phyloP scores from a whole-genome alignment of 192 early-diverging fungal genomes.

The Podila clonocystis region DNA sequence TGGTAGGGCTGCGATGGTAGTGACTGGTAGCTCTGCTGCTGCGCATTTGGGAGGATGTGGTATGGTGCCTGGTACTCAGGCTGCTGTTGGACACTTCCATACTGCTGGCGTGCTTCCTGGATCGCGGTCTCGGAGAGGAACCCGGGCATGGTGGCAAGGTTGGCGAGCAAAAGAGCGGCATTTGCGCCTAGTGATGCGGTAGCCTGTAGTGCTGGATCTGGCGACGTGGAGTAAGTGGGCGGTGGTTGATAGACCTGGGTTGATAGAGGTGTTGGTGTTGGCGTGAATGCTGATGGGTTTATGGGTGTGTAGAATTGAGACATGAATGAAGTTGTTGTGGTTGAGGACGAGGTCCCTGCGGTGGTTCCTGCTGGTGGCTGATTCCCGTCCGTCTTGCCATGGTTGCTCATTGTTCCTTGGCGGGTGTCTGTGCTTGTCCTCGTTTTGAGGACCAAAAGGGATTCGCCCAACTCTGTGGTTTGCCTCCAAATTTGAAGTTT shows the following conservation, averaged over 20 bases:
- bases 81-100: conserved; percentile 1
- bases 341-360: too few species aligned
- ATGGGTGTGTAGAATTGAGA: conserved; percentile 43
- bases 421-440: too few species aligned
- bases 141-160: conserved; percentile 31
- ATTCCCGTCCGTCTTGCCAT: too few species aligned
- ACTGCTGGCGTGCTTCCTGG: conserved; percentile 33
- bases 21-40: neutral
- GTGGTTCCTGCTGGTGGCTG: too few species aligned
- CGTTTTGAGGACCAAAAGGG: too few species aligned
- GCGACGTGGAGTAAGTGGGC: neutral
- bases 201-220: neutral
- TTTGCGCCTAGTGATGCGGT: conserved; percentile 8
- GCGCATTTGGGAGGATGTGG: neutral
- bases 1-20: neutral
- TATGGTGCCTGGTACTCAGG: neutral
- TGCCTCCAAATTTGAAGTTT: too few species aligned
- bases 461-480: too few species aligned
- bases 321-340: conserved; percentile 34
- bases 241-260: neutral
- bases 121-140: conserved; percentile 43
- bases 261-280: neutral
- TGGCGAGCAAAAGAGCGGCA: conserved; percentile 25
- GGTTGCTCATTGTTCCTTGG: too few species aligned
- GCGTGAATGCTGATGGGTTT: conserved; percentile 22